Evolutionary conservation across 2,329 filamentous ascomycete species (phyloP).

Genomic region (Blumeria graminis): DNA sequence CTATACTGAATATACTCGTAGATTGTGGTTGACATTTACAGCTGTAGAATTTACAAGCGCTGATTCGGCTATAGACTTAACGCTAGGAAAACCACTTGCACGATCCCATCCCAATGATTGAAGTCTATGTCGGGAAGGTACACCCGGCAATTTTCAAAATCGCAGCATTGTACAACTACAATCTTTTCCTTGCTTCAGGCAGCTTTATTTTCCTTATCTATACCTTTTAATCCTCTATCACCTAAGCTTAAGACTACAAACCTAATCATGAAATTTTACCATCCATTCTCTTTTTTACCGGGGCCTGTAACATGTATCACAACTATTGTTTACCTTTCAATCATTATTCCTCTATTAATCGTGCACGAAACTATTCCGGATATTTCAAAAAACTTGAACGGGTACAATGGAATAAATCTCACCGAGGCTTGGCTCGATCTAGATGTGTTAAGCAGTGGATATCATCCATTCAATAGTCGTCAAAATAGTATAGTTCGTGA

Average conservation of each 20-base stretch:
- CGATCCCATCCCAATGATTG: too few relatives aligned
- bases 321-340: slow-evolving; percentile 48
- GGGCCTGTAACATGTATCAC: slow-evolving; percentile 63
- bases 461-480: slow-evolving; percentile 74
- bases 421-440: slow-evolving; percentile 74
- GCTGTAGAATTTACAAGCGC: too few relatives aligned
- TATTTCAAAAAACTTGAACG: slow-evolving; percentile 28
- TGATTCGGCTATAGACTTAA: too few relatives aligned
- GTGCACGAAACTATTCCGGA: slow-evolving; percentile 55
- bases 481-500: slow-evolving; percentile 58
- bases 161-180: too few relatives aligned
- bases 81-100: too few relatives aligned
- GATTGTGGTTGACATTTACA: too few relatives aligned
- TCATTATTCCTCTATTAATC: slow-evolving; percentile 47
- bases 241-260: background rate
- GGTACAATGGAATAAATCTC: slow-evolving; percentile 46
- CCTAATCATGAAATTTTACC: slow-evolving; percentile 15
- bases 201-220: background rate
- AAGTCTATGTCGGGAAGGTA: too few relatives aligned
- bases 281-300: slow-evolving; percentile 54
- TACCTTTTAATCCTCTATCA: background rate
- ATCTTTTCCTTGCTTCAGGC: too few relatives aligned
- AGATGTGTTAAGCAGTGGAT: slow-evolving; percentile 44
- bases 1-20: too few relatives aligned
- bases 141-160: too few relatives aligned